These are phyloP conservation scores for Verbena officinalis DNA, from an alignment of 257 asterid species.

Conservation along the genomic window DNA sequence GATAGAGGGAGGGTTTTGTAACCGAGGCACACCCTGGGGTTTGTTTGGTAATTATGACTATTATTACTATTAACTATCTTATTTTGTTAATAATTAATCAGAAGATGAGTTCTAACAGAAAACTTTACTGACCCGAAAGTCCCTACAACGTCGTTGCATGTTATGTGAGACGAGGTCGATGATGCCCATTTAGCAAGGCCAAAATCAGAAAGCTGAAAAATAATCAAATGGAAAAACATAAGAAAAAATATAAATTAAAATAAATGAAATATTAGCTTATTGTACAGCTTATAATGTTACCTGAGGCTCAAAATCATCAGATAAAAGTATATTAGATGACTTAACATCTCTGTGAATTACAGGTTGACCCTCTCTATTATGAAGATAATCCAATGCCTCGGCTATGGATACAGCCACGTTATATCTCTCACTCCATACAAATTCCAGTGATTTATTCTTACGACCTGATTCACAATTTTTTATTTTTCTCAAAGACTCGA, in stretches of 20 bases:
- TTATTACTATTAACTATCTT: no score
- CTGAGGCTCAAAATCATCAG: conserved; percentile 66
- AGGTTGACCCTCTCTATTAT: conserved; percentile 26
- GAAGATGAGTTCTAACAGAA: neutral
- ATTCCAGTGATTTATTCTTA: neutral
- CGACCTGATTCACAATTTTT: neutral
- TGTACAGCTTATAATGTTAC: neutral
- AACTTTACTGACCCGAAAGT: neutral
- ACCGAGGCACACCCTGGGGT: no score
- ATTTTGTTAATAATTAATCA: no score
- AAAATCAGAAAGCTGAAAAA: neutral
- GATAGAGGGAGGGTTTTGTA: no score
- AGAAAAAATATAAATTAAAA: neutral
- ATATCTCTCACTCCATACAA: neutral
- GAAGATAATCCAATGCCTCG: neutral
- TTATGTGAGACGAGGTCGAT: neutral
- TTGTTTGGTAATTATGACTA: no score
- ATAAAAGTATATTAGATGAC: conserved; percentile 63
- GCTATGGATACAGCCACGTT: neutral
- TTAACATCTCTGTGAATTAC: conserved; percentile 71
- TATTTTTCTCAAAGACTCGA: neutral
- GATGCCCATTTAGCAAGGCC: neutral
- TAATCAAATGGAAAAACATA: neutral
- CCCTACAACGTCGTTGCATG: neutral
- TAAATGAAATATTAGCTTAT: neutral